Conservation (phyloP, 306 rosid genomes). For the Cucurbita maxima region DNA sequence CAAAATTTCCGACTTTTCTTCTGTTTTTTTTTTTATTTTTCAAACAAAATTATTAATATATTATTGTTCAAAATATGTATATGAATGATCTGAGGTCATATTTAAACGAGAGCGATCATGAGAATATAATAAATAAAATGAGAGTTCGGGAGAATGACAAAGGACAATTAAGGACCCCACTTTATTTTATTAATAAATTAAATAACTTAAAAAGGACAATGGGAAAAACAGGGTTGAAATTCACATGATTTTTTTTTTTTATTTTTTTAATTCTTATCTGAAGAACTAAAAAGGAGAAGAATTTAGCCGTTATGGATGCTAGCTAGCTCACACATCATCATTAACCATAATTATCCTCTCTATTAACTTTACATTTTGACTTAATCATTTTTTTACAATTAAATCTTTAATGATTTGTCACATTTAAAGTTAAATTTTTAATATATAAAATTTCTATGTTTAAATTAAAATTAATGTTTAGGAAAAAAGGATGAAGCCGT, state of each 20-base stretch:
- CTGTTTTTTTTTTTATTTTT: background rate
- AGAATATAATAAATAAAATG: no score
- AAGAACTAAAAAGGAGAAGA: background rate
- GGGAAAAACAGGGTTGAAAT: background rate
- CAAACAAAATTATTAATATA: background rate
- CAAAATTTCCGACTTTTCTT: background rate
- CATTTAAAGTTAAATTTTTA: background rate
- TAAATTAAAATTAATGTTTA: no score
- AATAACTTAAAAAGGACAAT: background rate
- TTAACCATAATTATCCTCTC: background rate
- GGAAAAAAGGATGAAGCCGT: background rate
- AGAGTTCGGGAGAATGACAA: no score
- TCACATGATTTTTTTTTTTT: background rate
- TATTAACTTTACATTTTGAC: background rate
- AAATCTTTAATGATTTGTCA: background rate
- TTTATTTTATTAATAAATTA: background rate
- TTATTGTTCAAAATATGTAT: no score
- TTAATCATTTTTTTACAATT: background rate
- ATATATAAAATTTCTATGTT: no score
- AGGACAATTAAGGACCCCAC: background rate
- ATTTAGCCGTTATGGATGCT: background rate
- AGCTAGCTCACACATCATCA: slow-evolving; percentile 2
- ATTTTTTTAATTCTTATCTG: background rate
- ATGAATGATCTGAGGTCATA: no score
- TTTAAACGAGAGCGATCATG: no score